These are phyloP conservation scores for Nitzschia inconspicua DNA, from an alignment of 108 stramenopile species.

Conservation along the genomic window DNA sequence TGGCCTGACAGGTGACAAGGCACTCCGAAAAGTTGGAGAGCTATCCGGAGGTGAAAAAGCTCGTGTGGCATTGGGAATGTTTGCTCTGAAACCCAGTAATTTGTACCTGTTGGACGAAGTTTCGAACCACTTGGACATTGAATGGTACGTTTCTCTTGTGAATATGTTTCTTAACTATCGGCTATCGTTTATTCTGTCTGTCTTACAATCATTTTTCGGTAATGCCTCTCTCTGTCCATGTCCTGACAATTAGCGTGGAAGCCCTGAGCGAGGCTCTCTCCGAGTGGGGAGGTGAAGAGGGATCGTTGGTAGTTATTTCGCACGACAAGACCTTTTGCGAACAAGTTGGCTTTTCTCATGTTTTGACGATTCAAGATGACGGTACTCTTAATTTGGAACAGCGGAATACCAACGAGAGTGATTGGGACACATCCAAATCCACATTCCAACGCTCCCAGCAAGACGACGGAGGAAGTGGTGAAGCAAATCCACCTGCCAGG, in stretches of 20 bases:
- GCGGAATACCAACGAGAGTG: constrained; percentile 58
- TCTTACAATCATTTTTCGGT: background rate
- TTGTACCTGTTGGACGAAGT: constrained; percentile 72
- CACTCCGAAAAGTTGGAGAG: constrained; percentile 47
- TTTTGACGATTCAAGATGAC: constrained; percentile 71
- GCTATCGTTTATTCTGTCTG: background rate
- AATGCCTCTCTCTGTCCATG: background rate
- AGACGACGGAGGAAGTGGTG: background rate
- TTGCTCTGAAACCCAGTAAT: constrained; percentile 80
- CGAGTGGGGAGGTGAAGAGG: constrained; percentile 71
- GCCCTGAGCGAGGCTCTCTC: constrained; percentile 73
- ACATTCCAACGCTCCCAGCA: constrained; percentile 7
- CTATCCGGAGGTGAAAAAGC: constrained; percentile 85
- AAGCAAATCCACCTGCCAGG: background rate
- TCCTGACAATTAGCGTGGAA: constrained; percentile 52
- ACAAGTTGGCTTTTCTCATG: constrained; percentile 83
- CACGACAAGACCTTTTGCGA: constrained; percentile 92
- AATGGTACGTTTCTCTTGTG: constrained; percentile 29
- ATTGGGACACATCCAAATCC: constrained; percentile 57
- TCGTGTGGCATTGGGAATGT: constrained; percentile 78
- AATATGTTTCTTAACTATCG: background rate
- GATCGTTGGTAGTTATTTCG: constrained; percentile 86
- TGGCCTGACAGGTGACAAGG: constrained; percentile 77
- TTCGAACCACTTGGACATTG: constrained; percentile 53
- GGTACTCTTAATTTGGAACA: constrained; percentile 70